These are phyloP conservation scores for Pichia sporocuriosa DNA, from an alignment of 805 yeast genomes.

Conservation along the genomic window DNA sequence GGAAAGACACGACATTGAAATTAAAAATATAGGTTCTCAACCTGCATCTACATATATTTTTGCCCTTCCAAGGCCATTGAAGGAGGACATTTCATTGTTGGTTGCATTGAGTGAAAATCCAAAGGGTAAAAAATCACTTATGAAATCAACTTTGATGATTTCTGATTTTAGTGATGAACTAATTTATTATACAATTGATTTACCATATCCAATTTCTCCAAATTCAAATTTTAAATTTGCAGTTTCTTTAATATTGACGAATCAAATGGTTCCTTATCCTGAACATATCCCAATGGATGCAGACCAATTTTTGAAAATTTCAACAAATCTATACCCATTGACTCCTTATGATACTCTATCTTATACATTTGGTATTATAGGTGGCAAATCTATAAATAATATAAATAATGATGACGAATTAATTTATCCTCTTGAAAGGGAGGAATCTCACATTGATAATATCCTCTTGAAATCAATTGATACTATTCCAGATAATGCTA, in stretches of 20 bases:
- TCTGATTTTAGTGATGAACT: slow-evolving; percentile 15
- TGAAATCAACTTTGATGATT: slow-evolving; percentile 13
- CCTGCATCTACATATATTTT: slow-evolving; percentile 53
- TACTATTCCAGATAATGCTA: slow-evolving; percentile 39
- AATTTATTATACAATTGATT: slow-evolving; percentile 41
- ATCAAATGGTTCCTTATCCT: slow-evolving; percentile 56
- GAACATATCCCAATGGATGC: slow-evolving; percentile 50
- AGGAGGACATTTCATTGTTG: slow-evolving; percentile 21
- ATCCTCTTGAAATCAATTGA: slow-evolving; percentile 4
- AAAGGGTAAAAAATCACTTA: slow-evolving; percentile 17
- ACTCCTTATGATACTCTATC: slow-evolving; percentile 54
- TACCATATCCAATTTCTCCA: slow-evolving; percentile 66
- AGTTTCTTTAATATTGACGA: slow-evolving; percentile 43
- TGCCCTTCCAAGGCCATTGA: slow-evolving; percentile 45
- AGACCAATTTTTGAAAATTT: slow-evolving; percentile 51
- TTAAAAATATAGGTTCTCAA: slow-evolving; percentile 48
- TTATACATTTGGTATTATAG: slow-evolving; percentile 40
- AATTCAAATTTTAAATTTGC: slow-evolving; percentile 44
- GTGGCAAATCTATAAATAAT: slow-evolving; percentile 19
- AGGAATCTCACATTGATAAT: slow-evolving; percentile 27
- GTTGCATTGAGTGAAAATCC: slow-evolving; percentile 19
- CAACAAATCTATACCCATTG: slow-evolving; percentile 45
- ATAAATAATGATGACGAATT: neutral
- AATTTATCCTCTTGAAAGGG: slow-evolving; percentile 9
- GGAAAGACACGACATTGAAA: slow-evolving; percentile 50